These are phyloP conservation scores for Solanum chaucha DNA, from an alignment of 257 asterid genomes.

Conservation along the genomic window DNA sequence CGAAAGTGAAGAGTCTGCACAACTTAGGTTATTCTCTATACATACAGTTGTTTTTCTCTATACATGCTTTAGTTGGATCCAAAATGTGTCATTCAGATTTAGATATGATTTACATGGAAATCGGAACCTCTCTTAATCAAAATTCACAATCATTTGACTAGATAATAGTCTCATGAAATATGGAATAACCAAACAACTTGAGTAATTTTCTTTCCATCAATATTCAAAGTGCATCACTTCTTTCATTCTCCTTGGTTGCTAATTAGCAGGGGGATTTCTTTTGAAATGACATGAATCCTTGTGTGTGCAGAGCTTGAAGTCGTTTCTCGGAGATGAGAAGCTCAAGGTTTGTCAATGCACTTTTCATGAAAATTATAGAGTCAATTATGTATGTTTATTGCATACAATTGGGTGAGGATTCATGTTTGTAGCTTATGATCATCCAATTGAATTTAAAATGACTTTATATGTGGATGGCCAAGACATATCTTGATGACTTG, in stretches of 20 bases:
- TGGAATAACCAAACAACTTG: neutral
- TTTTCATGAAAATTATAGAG: neutral
- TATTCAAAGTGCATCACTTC: neutral
- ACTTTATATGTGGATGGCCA: neutral
- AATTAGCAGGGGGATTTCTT: neutral
- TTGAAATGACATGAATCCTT: neutral
- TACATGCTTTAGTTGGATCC: too few species aligned
- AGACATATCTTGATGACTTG: neutral
- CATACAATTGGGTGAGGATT: neutral
- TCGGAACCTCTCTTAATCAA: neutral
- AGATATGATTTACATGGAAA: neutral
- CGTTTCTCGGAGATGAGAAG: slow-evolving; percentile 77
- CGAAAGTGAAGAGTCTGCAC: too few species aligned
- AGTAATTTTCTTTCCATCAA: neutral
- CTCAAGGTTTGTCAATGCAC: slow-evolving; percentile 49
- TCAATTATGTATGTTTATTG: neutral
- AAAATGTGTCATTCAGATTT: too few species aligned
- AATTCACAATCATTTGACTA: neutral
- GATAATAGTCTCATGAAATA: neutral
- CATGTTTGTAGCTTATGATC: neutral
- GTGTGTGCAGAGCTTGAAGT: slow-evolving; percentile 66
- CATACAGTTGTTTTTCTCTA: too few species aligned
- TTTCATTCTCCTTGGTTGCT: neutral
- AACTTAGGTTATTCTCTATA: too few species aligned
- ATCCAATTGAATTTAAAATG: neutral